Evolutionary conservation across 352 stramenopile genomes (phyloP).

Genomic region (Thraustotheca clavata): DNA sequence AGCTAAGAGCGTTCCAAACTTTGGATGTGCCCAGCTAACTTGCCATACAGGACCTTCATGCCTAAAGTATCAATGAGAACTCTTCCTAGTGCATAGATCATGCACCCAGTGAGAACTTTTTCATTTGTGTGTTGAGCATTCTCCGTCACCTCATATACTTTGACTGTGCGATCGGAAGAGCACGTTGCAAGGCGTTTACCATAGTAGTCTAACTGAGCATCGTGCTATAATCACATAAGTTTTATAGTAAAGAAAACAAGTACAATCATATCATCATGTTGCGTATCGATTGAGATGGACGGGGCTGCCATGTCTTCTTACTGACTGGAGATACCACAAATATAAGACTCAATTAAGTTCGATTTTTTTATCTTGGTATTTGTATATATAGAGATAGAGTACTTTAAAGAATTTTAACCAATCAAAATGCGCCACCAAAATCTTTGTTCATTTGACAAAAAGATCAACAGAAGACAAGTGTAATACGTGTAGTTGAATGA

Average conservation of each 20-base stretch:
- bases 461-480: too few relatives aligned
- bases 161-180: conserved; percentile 96
- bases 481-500: neutral
- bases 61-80: conserved; percentile 31
- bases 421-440: conserved; percentile 3
- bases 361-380: neutral
- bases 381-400: neutral
- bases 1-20: conserved; percentile 92
- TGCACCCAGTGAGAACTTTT: conserved; percentile 74
- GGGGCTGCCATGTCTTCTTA: conserved; percentile 56
- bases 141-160: conserved; percentile 93
- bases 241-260: conserved; percentile 9
- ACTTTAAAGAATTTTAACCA: neutral
- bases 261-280: conserved; percentile 98
- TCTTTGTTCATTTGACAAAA: neutral
- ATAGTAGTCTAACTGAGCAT: conserved; percentile 99
- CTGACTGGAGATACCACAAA: conserved; percentile 19
- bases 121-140: conserved; percentile 84
- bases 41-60: conserved; percentile 98
- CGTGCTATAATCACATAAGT: conserved; percentile 70
- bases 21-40: conserved; percentile 98
- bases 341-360: conserved; percentile 9
- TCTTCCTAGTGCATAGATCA: neutral
- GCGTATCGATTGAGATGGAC: conserved; percentile 91
- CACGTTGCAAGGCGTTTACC: conserved; percentile 97